Evolutionary conservation across 2,329 filamentous ascomycete species (phyloP).

Genomic region (Fusarium denticulatum): DNA sequence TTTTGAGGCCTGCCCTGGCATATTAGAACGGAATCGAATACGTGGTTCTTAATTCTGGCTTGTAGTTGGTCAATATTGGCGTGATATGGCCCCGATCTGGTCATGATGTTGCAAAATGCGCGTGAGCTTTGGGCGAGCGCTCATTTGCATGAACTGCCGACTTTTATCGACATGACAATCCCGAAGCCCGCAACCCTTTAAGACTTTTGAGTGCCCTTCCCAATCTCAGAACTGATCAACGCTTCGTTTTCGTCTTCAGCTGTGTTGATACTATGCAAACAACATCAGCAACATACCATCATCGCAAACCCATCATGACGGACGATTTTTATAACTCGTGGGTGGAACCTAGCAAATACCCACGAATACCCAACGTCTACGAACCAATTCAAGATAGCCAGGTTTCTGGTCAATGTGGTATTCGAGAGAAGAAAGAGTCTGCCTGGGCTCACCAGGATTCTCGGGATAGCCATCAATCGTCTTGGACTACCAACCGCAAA

Average conservation of each 20-base stretch:
- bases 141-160: slow-evolving; percentile 17
- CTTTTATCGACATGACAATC: slow-evolving; percentile 1
- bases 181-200: neutral
- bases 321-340: slow-evolving; percentile 30
- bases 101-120: slow-evolving; percentile 26
- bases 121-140: slow-evolving; percentile 36
- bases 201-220: neutral
- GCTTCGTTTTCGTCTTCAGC: neutral
- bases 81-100: slow-evolving; percentile 25
- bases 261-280: slow-evolving; percentile 5
- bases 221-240: neutral
- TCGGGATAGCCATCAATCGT: slow-evolving; percentile 1
- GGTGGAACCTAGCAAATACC: slow-evolving; percentile 33
- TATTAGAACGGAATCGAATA: slow-evolving; percentile 8
- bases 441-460: neutral
- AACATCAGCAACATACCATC: slow-evolving; percentile 18
- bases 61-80: slow-evolving; percentile 28
- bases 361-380: slow-evolving; percentile 37
- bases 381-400: slow-evolving; percentile 28
- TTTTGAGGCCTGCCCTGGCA: slow-evolving; percentile 33
- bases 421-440: slow-evolving; percentile 10
- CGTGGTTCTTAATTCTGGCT: neutral
- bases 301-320: slow-evolving; percentile 13
- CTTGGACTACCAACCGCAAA: neutral
- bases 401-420: slow-evolving; percentile 1